Base-by-base conservation (phyloP, 163 green algal genomes). In the Chlorella variabilis region DNA sequence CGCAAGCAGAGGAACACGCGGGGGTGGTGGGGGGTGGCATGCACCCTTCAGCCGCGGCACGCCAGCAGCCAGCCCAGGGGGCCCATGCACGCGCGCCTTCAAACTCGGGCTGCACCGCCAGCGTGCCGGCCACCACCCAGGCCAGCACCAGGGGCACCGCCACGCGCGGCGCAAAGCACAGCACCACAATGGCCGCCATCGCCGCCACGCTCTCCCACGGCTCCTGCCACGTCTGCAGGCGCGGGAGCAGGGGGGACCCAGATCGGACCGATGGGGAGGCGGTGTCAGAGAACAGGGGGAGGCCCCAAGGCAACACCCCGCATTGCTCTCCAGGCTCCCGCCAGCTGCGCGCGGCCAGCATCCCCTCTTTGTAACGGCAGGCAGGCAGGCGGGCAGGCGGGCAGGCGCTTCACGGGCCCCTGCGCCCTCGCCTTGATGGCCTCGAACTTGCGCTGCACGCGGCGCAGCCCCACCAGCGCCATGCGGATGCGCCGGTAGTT, bases 181-280 rank as follows among this genome's bases (percentile, higher is more conserved):
- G 38, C 13, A 83, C 15, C n/a, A 75, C 31, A 8, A 42, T n/a
- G 29, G 29, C 73, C 20, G 39, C 66, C 59, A 77, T 54, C 20
- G 61, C 75, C 25, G 17, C 31, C 34, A 31, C 45, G 65, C 42
- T 81, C 38, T 82, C 18, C 75, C 20, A 54, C 2, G 80, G 83
- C 42, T 87, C 68, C 25, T 87, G 31, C 83, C 83, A 87, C 20
- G 76, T 31, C 54, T 84, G 78, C 67, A 78, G 38, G 54, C 38
- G 68, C 21, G 54, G 48, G 31, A 21, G 70, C n/a, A n/a, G n/a
- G n/a, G n/a, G n/a, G n/a, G n/a, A n/a, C n/a, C n/a, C n/a, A n/a
- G n/a, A n/a, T n/a, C n/a, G n/a, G n/a, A n/a, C n/a, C n/a, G n/a
- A n/a, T n/a, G n/a, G n/a, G n/a, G n/a, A n/a, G n/a, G n/a, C n/a